A percentile compares a stretch with the other conserved stretches of the same genome.
These are phyloP conservation scores for Arachis monticola DNA, from an alignment of 331 rosid species.

Conservation along the genomic window DNA sequence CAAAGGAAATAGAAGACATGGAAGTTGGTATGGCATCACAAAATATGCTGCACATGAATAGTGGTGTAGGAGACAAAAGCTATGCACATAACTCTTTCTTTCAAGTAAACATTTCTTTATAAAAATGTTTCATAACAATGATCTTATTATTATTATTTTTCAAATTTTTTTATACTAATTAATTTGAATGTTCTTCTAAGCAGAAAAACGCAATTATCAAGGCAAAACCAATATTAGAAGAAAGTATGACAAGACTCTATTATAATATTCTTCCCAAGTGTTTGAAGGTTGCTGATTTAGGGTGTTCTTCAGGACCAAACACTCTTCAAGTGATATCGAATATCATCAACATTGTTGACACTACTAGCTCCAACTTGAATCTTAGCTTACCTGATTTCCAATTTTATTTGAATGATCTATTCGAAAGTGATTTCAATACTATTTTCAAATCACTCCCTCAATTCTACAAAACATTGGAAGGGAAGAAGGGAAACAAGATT, in stretches of 20 bases:
- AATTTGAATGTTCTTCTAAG: background rate
- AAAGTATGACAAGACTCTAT: background rate
- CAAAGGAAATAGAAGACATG: too few species aligned
- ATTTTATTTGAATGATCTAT: slow-evolving; percentile 52
- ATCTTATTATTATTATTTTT: too few species aligned
- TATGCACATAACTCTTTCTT: too few species aligned
- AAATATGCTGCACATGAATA: too few species aligned
- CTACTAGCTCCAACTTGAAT: background rate
- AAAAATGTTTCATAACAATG: too few species aligned
- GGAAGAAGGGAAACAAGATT: slow-evolving; percentile 18
- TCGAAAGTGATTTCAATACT: slow-evolving; percentile 59
- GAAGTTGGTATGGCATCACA: too few species aligned
- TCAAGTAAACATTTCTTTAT: too few species aligned
- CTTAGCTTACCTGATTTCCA: slow-evolving; percentile 10
- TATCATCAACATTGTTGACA: slow-evolving; percentile 20
- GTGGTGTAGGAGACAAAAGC: too few species aligned
- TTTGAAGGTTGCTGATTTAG: slow-evolving; percentile 53
- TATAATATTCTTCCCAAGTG: slow-evolving; percentile 31
- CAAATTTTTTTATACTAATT: too few species aligned
- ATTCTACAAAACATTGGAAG: slow-evolving; percentile 27
- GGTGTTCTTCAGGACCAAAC: slow-evolving; percentile 54
- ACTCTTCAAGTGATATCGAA: slow-evolving; percentile 30
- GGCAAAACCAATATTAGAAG: background rate
- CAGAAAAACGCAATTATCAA: background rate
- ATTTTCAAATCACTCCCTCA: slow-evolving; percentile 45